Evolutionary conservation across 805 yeast species (phyloP).

Genomic region (Nakazawaea wickerhamii): DNA sequence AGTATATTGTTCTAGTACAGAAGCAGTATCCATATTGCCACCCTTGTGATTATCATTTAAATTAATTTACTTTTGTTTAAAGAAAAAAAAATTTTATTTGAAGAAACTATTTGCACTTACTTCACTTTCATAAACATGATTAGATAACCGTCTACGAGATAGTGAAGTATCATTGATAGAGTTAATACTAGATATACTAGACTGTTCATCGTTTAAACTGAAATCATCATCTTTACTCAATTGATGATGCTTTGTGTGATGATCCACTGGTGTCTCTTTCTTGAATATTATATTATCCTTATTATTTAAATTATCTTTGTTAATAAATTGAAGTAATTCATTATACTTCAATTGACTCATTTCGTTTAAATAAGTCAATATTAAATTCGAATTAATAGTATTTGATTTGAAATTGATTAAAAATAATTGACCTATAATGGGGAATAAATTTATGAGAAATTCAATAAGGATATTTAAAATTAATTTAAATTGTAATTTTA

Average conservation of each 20-base stretch:
- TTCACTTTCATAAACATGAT: neutral
- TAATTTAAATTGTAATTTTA: constrained; percentile 32
- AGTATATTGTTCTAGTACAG: constrained; percentile 66
- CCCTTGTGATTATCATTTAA: neutral
- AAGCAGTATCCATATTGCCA: constrained; percentile 78
- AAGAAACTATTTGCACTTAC: neutral
- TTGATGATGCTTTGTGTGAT: neutral
- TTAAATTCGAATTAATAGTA: constrained; percentile 33
- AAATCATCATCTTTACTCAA: neutral
- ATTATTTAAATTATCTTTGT: constrained; percentile 2
- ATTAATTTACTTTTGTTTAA: no score
- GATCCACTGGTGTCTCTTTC: neutral
- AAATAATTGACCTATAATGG: constrained; percentile 36
- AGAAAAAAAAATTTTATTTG: neutral
- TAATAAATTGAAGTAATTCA: neutral
- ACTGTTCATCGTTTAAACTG: neutral
- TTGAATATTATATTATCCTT: neutral
- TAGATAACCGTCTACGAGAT: neutral
- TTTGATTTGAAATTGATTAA: constrained; percentile 37
- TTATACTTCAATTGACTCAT: neutral
- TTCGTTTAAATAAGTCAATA: constrained; percentile 33
- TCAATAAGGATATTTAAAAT: constrained; percentile 34
- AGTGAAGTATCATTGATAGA: neutral
- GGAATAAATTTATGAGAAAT: constrained; percentile 35
- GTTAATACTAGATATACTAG: no score